Evolutionary conservation across 2,329 filamentous ascomycete genomes (phyloP), one percentile per base, ranked within the genome.

Genomic region (Fusarium sp.): DNA sequence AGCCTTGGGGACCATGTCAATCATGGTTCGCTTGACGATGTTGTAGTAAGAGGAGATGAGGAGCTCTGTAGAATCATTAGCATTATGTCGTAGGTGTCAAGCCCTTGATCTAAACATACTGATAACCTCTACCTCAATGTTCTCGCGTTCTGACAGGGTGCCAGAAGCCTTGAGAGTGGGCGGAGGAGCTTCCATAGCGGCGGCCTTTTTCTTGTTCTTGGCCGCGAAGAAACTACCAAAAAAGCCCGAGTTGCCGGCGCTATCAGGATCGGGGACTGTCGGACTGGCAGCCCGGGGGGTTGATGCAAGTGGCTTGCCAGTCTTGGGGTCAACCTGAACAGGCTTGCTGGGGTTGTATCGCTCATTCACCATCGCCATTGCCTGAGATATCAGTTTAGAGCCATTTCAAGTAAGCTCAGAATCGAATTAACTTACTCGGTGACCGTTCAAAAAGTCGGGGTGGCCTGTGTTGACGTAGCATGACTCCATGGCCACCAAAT

Each of bases 161-260:
- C 96, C 95, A 7, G 94, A 97, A 38, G 96, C 96, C 86, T 98
- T 99, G 65, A 99, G 90, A 45, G 91, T 95, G 35, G 96, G 90
- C 71, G 96, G 96, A 42, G 96, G 96, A 20, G 96, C 88, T 82
- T 99, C 96, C 96, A 99, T 99, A 53, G 95, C 95, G n/a, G 96
- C 96, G 85, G 97, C 97, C 92, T 98, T 98, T 90, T 99, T 99
- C 91, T 98, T 99, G 86, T 98, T 99, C 90, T 98, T 99, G 80
- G 94, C 95, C 16, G 96, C 94, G 81, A 98, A 99, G 89, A 99
- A 99, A 79, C 94, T 97, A 76, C 96, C 96, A 78, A 99, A 99
- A 89, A 99, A 99, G 41, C 95, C 95, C 68, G 88, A 86, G 80
- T 93, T 93, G 60, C 82, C 82, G 69, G 82, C 83, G 33, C 83